Percentiles rank a stretch among this genome's conserved stretches.
Conservation (phyloP, 1,284 basidiomycete genomes). For the Malassezia japonica region DNA sequence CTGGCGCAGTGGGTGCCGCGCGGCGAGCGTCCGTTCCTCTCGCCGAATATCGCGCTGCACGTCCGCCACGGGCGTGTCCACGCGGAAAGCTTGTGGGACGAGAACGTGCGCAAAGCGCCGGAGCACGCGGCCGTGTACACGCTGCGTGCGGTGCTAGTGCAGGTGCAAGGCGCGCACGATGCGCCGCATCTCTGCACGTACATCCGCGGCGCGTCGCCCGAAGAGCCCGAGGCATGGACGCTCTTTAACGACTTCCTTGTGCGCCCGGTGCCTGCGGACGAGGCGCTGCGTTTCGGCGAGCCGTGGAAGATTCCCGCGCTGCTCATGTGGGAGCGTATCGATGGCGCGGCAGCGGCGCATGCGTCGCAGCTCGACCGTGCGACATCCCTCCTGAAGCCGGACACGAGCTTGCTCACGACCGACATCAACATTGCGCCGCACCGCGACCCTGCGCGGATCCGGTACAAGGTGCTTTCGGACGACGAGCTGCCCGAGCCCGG, state of each 20-base stretch:
- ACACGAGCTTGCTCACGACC: slow-evolving; percentile 59
- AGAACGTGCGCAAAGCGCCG: slow-evolving; percentile 4
- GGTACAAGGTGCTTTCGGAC: slow-evolving; percentile 62
- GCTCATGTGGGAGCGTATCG: slow-evolving; percentile 71
- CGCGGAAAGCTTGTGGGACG: slow-evolving; percentile 20
- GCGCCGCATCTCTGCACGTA: slow-evolving; percentile 81
- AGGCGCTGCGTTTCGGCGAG: slow-evolving; percentile 73
- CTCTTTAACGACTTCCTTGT: slow-evolving; percentile 97
- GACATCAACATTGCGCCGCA: slow-evolving; percentile 66
- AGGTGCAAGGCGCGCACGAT: slow-evolving; percentile 67
- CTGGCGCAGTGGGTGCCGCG: slow-evolving; percentile 67
- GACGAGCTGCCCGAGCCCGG: slow-evolving; percentile 76
- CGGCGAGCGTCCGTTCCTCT: slow-evolving; percentile 49
- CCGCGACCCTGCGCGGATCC: slow-evolving; percentile 63
- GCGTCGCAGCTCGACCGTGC: slow-evolving; percentile 17
- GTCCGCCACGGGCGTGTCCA: slow-evolving; percentile 27
- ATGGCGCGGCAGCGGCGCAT: slow-evolving; percentile 49
- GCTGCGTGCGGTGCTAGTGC: slow-evolving; percentile 60
- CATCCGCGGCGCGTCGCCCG: slow-evolving; percentile 65
- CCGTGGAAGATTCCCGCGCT: slow-evolving; percentile 90
- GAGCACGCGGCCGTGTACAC: slow-evolving; percentile 51
- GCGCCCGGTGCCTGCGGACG: slow-evolving; percentile 67
- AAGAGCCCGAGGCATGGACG: slow-evolving; percentile 57
- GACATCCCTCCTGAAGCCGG: slow-evolving; percentile 20
- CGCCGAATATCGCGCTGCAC: slow-evolving; percentile 40